Evolutionary conservation across 495 filamentous ascomycete genomes (phyloP), one percentile per base, ranked within the genome.

Genomic region (Massariosphaeria phaeospora): DNA sequence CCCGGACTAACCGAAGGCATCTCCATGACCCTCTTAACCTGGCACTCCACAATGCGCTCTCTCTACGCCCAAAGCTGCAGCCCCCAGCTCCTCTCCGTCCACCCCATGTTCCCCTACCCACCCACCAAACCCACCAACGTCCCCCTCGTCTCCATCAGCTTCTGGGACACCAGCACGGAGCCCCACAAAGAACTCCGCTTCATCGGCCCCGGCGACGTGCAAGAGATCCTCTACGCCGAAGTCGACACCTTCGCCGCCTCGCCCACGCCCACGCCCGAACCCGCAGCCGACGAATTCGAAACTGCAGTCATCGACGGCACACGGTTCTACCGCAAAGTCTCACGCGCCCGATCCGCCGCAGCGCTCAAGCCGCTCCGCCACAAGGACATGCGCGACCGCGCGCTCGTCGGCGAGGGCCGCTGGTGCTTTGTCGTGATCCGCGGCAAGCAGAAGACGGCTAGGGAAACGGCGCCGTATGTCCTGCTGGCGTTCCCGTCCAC

Each of bases 241-340:
- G 55, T 58, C 20, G 47, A 58, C 18, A 47, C 48, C 3, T 52
- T 58, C 27, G 21, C 39, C 2, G 2, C n/a, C n/a, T 47, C 10
- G 24, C 45, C n/a, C n/a, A 39, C 5, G 5, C 13, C 7, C 35
- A 18, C 7, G 35, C n/a, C n/a, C n/a, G n/a, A n/a, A 33, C n/a
- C n/a, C 30, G 30, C 30, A 8, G 30, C 30, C 8, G 30, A 33
- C 30, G 8, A 33, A 33, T n/a, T n/a, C n/a, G n/a, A n/a, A n/a
- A n/a, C n/a, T n/a, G n/a, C n/a, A n/a, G n/a, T n/a, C n/a, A n/a
- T n/a, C n/a, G n/a, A n/a, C n/a, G n/a, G n/a, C n/a, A n/a, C n/a
- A n/a, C n/a, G n/a, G n/a, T n/a, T n/a, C n/a, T n/a, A n/a, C n/a
- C n/a, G n/a, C n/a, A n/a, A n/a, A n/a, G n/a, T n/a, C n/a, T n/a